Evolutionary conservation across 257 asterid genomes (phyloP).

Genomic region (Datura wrightii): DNA sequence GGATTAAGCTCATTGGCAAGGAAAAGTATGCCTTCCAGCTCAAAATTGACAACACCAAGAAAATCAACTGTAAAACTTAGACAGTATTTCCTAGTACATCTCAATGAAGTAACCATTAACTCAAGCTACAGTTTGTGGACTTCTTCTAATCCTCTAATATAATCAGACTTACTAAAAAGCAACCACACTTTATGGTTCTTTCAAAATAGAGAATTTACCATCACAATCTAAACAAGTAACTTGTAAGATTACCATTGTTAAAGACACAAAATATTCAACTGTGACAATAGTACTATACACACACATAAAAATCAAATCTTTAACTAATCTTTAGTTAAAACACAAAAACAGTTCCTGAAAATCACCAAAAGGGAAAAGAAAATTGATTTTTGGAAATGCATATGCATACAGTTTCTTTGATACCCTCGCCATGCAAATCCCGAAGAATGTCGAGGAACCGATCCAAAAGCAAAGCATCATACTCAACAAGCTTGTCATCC

Average conservation of each 20-base stretch:
- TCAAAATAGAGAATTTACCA: not conserved
- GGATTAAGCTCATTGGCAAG: not conserved
- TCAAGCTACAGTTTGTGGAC: not conserved
- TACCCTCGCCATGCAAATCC: conserved; percentile 57
- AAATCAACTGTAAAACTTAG: not conserved
- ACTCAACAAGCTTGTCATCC: conserved; percentile 62
- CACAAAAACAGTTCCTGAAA: not conserved
- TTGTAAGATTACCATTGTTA: not conserved
- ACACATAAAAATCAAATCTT: not conserved
- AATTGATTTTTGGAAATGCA: not conserved
- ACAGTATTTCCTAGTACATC: not conserved
- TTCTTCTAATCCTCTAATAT: not conserved
- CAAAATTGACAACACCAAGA: not conserved
- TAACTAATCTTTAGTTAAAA: not conserved
- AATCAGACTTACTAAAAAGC: not conserved
- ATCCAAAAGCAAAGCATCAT: conserved; percentile 61
- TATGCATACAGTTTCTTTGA: conserved; percentile 50
- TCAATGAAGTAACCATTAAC: conserved; percentile 26
- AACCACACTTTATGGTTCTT: not conserved
- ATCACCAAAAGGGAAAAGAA: not conserved
- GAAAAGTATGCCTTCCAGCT: not conserved
- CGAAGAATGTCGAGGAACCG: conserved; percentile 58
- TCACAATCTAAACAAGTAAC: not conserved
- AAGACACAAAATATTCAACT: not conserved
- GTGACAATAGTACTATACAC: not conserved